Evolutionary conservation across 2,329 filamentous ascomycete genomes (phyloP).

Genomic region (Fusarium sp.): DNA sequence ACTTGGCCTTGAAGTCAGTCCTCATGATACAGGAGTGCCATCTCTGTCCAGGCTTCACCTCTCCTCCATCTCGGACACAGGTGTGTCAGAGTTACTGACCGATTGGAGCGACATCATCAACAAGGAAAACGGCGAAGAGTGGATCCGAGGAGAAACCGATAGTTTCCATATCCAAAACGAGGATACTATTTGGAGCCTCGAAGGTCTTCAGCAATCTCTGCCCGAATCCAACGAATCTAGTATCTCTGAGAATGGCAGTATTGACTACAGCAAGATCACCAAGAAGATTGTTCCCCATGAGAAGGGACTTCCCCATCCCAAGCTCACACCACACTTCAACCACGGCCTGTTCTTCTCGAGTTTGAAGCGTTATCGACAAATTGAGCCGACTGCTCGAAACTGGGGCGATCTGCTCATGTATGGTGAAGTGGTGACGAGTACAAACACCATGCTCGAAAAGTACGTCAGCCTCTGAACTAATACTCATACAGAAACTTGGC

Average conservation of each 20-base stretch:
- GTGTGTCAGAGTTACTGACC: conserved; percentile 75
- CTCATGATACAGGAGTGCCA: conserved; percentile 76
- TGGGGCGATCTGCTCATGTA: conserved; percentile 88
- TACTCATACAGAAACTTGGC: neutral
- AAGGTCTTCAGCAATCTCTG: conserved; percentile 66
- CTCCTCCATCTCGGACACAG: conserved; percentile 73
- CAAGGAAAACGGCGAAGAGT: conserved; percentile 73
- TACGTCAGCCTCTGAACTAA: conserved; percentile 51
- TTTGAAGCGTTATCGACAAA: conserved; percentile 72
- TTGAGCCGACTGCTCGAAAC: conserved; percentile 66
- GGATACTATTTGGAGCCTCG: conserved; percentile 69
- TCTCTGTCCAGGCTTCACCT: conserved; percentile 86
- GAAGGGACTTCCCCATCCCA: conserved; percentile 72
- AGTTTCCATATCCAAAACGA: conserved; percentile 82
- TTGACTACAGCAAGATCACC: conserved; percentile 79
- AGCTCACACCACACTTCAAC: conserved; percentile 87
- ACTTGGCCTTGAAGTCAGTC: conserved; percentile 82
- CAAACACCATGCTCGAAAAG: conserved; percentile 94
- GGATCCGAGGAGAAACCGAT: conserved; percentile 84
- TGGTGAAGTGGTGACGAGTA: conserved; percentile 92
- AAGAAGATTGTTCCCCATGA: conserved; percentile 83
- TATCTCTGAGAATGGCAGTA: conserved; percentile 62
- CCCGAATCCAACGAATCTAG: conserved; percentile 43
- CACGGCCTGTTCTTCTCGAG: conserved; percentile 82
- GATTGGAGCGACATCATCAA: conserved; percentile 76